Conservation (phyloP, 2,329 filamentous ascomycete species). For the Exophiala oligosperma region DNA sequence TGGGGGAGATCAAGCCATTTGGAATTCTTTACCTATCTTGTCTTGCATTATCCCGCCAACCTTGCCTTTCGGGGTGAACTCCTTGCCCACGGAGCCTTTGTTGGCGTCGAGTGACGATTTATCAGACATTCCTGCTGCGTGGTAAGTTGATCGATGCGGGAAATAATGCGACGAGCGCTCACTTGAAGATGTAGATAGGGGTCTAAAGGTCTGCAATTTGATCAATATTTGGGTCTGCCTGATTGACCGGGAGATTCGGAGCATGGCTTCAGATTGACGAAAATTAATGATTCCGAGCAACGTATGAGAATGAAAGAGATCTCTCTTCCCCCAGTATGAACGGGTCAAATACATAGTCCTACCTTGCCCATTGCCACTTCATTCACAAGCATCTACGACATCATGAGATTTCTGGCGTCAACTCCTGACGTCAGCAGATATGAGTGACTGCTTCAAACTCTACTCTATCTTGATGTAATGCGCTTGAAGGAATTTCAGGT, state of each 20-base stretch:
- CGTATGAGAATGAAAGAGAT: background rate
- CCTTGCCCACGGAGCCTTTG: constrained; percentile 23
- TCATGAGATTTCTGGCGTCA: constrained; percentile 6
- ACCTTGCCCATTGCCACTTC: too few relatives aligned
- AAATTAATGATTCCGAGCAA: background rate
- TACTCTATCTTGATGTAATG: background rate
- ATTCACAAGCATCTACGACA: constrained; percentile 1
- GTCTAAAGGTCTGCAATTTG: constrained; percentile 10
- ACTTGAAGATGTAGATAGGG: constrained; percentile 17
- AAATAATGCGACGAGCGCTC: background rate
- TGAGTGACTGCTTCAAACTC: background rate
- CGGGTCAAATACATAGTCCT: too few relatives aligned
- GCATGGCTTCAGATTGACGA: constrained; percentile 8
- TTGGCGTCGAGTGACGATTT: constrained; percentile 23
- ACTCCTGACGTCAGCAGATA: constrained; percentile 4
- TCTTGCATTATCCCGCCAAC: constrained; percentile 17
- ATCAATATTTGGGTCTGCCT: constrained; percentile 10
- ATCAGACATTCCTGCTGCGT: constrained; percentile 22
- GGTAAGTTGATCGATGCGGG: constrained; percentile 1
- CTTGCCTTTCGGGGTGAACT: constrained; percentile 20
- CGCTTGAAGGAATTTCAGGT: too few relatives aligned
- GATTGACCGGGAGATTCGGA: constrained; percentile 11
- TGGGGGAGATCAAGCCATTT: too few relatives aligned
- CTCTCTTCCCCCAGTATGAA: too few relatives aligned
- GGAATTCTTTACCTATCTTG: constrained; percentile 3